Percentiles rank a stretch among this genome's conserved stretches.
Conservation (phyloP, 2,329 filamentous ascomycete genomes). For the Trichothecium sympodiale region DNA sequence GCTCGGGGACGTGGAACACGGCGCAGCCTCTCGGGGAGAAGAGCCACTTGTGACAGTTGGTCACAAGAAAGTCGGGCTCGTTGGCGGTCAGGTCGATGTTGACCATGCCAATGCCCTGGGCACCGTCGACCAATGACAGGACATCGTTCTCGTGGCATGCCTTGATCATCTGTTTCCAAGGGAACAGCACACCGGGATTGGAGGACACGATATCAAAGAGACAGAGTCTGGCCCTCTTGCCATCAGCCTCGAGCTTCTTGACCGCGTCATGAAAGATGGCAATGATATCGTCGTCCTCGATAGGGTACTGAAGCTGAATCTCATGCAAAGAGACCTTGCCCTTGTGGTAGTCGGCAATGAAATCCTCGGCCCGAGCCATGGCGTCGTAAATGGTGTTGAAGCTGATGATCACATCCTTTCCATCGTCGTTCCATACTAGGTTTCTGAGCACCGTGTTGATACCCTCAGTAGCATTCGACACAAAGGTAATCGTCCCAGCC, state of each 20-base stretch:
- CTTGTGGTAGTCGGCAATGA: slow-evolving; percentile 51
- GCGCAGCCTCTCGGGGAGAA: slow-evolving; percentile 70
- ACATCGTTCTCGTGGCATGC: slow-evolving; percentile 57
- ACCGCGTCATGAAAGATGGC: slow-evolving; percentile 49
- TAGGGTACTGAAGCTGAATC: slow-evolving; percentile 56
- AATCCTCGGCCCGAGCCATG: slow-evolving; percentile 63
- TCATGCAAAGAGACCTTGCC: slow-evolving; percentile 32
- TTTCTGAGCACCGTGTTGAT: slow-evolving; percentile 73
- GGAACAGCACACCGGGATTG: slow-evolving; percentile 67
- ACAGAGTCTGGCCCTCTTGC: slow-evolving; percentile 56
- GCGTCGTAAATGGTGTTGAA: slow-evolving; percentile 72
- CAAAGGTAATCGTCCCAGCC: slow-evolving; percentile 58
- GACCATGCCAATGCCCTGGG: slow-evolving; percentile 75
- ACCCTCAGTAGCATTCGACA: slow-evolving; percentile 70
- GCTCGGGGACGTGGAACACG: slow-evolving; percentile 64
- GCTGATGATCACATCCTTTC: slow-evolving; percentile 67
- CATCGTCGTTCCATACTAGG: slow-evolving; percentile 53
- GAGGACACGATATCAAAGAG: slow-evolving; percentile 71
- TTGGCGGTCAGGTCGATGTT: slow-evolving; percentile 53
- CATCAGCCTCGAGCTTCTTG: slow-evolving; percentile 33
- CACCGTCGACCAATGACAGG: slow-evolving; percentile 69
- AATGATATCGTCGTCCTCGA: slow-evolving; percentile 57
- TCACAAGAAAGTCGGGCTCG: slow-evolving; percentile 77
- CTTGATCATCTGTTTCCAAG: slow-evolving; percentile 56
- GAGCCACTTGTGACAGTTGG: slow-evolving; percentile 89